Conservation (phyloP, 371 early-diverging fungal genomes). For the Actinomortierella wolfii region DNA sequence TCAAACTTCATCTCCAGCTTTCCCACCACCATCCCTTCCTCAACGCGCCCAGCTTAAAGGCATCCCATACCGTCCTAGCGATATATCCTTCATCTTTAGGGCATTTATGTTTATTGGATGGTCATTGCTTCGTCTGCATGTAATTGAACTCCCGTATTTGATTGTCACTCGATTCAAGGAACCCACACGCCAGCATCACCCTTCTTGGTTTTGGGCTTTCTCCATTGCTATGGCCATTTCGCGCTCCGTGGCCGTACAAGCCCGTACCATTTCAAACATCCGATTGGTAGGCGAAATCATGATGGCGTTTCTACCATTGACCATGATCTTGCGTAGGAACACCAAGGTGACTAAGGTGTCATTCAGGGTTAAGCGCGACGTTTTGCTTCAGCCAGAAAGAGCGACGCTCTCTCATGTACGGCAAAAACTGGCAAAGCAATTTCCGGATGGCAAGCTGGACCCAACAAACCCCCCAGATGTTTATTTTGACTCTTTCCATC, state of each 20-base stretch:
- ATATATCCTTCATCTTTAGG: conserved; percentile 16
- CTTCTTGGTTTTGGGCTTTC: conserved; percentile 20
- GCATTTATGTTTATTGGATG: conserved; percentile 6
- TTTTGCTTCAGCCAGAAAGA: conserved; percentile 18
- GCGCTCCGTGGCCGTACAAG: conserved; percentile 3
- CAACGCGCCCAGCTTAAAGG: conserved; percentile 21
- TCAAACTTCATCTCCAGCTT: no score
- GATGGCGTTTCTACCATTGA: neutral
- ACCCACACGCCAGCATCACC: conserved; percentile 22
- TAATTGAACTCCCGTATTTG: conserved; percentile 28
- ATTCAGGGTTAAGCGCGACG: conserved; percentile 16
- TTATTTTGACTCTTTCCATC: conserved; percentile 27
- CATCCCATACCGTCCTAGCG: conserved; percentile 16
- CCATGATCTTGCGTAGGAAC: conserved; percentile 1
- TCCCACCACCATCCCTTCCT: conserved; percentile 11
- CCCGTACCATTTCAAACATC: conserved; percentile 9
- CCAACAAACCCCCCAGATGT: conserved; percentile 16
- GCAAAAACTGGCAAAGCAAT: neutral
- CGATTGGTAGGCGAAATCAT: conserved; percentile 11
- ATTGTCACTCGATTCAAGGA: conserved; percentile 22
- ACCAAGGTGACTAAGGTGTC: conserved; percentile 9
- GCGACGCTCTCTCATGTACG: conserved; percentile 14
- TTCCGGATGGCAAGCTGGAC: conserved; percentile 15
- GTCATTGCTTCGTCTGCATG: conserved; percentile 25
- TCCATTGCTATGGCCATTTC: conserved; percentile 12